Base-by-base conservation (phyloP, 2,329 filamentous ascomycete genomes). In the Septoria petroselini region DNA sequence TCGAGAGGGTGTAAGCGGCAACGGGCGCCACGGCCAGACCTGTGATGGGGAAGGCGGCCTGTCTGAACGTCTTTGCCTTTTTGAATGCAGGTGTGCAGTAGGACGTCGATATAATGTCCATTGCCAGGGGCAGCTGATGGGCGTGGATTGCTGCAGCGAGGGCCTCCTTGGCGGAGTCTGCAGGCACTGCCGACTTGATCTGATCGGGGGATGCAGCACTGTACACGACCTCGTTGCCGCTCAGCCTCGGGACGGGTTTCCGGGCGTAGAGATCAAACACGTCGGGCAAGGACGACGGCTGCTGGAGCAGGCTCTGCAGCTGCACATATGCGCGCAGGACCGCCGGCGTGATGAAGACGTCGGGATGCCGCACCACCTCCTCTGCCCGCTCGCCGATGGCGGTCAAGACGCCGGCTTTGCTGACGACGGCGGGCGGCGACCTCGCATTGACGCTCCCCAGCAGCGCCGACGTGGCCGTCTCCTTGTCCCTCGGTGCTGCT, bases 191-290 rank as follows among this genome's bases (percentile, higher is more conserved):
- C 37, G 84, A 76, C 29, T 63, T 63, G 38, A 80, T 77, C 55
- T 85, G 83, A 12, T 62, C 51, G 3, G 89, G 85, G 34, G 86
- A 87, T 34, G 80, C 81, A 41, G 75, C 67, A 33, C 73, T 74
- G 63, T 83, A 88, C 55, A 72, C 71, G 44, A 88, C 73, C 7
- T 51, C 73, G 7, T 52, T 50, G 27, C 52, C 51, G n/a, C 78
- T 78, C 12, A 77, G 78, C 14, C 78, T 78, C 2, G 90, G 86
- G 55, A 83, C 74, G 7, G 88, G 85, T 70, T 97, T 98, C 60
- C 81, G 81, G 41, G 88, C 88, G 67, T 91, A 97, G 45, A 96
- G 77, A 48, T 83, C 74, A 64, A 98, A 85, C 34, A 90, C 81
- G 52, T 84, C 80, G 5, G 91, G 89, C 55, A 97, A 80, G 37